These are phyloP conservation scores for Striga hermonthica DNA, from an alignment of 305 asterid genomes.

Conservation along the genomic window DNA sequence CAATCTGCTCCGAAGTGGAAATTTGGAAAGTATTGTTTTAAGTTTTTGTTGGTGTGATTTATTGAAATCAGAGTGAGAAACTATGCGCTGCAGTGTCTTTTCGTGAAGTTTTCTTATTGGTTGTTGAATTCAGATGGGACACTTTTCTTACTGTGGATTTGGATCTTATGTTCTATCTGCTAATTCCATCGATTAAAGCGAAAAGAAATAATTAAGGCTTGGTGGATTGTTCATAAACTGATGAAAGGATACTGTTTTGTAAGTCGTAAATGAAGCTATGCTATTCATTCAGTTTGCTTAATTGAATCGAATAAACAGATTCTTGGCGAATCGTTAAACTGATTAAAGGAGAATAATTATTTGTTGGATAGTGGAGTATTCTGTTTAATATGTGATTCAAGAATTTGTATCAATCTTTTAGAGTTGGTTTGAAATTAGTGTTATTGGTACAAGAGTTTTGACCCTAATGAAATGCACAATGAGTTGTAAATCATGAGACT, in stretches of 20 bases:
- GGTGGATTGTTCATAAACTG: not conserved
- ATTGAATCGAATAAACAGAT: too few relatives aligned
- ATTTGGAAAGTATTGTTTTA: not conserved
- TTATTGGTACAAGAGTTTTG: not conserved
- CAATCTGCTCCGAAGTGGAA: too few relatives aligned
- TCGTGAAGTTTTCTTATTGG: not conserved
- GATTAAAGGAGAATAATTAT: too few relatives aligned
- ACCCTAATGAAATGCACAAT: not conserved
- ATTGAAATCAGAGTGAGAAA: too few relatives aligned
- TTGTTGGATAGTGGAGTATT: too few relatives aligned
- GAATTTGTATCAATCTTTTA: not conserved
- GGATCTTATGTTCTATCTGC: not conserved
- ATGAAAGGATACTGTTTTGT: not conserved
- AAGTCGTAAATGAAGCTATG: not conserved
- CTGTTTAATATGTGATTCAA: not conserved
- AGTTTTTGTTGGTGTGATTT: constrained; percentile 11
- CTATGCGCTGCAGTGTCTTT: not conserved
- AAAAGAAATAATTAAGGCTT: not conserved
- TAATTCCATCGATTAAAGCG: constrained; percentile 16
- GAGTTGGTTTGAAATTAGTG: not conserved
- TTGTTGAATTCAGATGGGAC: not conserved
- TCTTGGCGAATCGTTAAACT: too few relatives aligned
- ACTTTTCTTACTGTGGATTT: too few relatives aligned
- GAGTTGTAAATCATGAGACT: constrained; percentile 11
- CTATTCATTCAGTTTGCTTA: too few relatives aligned